Evolutionary conservation across 1,139 yeast genomes (phyloP), one percentile per base, ranked within the genome.

Genomic region (Saccharomycopsis hybrid): DNA sequence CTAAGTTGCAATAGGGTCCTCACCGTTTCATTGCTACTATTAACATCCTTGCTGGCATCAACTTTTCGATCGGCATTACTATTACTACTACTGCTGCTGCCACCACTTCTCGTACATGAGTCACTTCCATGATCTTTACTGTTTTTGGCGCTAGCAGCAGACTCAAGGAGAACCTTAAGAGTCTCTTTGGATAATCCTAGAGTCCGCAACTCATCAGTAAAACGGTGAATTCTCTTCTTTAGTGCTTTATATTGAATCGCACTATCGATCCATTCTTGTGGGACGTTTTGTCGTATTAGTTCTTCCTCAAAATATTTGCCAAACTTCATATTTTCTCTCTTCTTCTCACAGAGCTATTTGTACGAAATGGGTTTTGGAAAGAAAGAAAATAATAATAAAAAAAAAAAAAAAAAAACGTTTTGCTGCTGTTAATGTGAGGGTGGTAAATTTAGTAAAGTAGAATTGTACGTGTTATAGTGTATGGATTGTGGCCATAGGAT

Each of bases 221-320:
- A 85, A 51, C 70, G 70, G 53, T 75, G 76, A 54, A 83, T 82
- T 54, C 80, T 73, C 62, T 84, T 84, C 62, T 84, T 84, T 49
- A 84, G 66, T 1, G 80, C 74, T 60, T 84, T 84, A 63, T 84
- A 84, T 58, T 82, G 85, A 48, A 84, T 83, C 27, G 89, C 87
- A 3, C 80, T 77, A 37, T 73, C 76, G 0, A 77, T 68, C 92
- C 92, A 84, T 40, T 80, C 83, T 40, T 71, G 73, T 2, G 92
- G 92, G 36, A 84, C 70, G 4, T 76, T 74, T 44, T 80, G 84
- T 52, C 77, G 81, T 35, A 70, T 71, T 31, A 84, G 70, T 1
- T 80, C 74, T 57, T 80, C 80, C 60, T 84, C 82, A 54, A 82
- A 76, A 4, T 77, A 74, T 62, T 84, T 84, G 5, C 87, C 90